Percentiles rank a stretch among this genome's conserved stretches.
Evolutionary conservation across 2,329 filamentous ascomycete species (phyloP).

Genomic region (Penicillium sp.): DNA sequence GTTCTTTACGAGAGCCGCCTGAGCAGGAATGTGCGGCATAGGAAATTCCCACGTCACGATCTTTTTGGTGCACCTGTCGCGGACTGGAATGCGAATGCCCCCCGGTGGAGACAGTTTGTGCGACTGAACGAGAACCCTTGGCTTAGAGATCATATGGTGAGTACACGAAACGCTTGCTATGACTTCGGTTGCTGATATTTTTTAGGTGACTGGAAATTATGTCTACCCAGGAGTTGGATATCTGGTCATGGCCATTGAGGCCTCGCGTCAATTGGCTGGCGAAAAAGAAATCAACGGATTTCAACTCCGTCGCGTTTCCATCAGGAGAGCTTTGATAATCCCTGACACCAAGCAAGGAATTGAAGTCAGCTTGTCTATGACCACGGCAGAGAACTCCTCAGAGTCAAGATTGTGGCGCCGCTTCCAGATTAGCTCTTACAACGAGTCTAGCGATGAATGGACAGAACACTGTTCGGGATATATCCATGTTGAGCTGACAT

Average conservation of each 20-base stretch:
- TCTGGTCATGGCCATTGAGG: constrained; percentile 30
- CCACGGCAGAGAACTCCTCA: constrained; percentile 20
- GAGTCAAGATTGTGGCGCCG: constrained; percentile 23
- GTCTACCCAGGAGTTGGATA: constrained; percentile 30
- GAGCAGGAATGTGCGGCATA: constrained; percentile 23
- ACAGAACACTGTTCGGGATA: constrained; percentile 35
- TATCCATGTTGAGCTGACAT: constrained; percentile 22
- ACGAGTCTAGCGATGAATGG: constrained; percentile 28
- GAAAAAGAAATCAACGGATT: constrained; percentile 13
- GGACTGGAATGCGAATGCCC: constrained; percentile 27
- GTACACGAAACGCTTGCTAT: neutral
- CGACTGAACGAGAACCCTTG: constrained; percentile 30
- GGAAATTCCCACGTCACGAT: constrained; percentile 28
- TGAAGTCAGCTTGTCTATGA: constrained; percentile 28
- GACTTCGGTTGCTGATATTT: neutral
- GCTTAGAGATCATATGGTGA: constrained; percentile 29
- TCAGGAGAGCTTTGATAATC: constrained; percentile 28
- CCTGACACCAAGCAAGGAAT: constrained; percentile 31
- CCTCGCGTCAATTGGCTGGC: constrained; percentile 22
- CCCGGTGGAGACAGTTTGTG: constrained; percentile 30
- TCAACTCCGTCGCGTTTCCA: constrained; percentile 22
- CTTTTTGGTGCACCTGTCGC: constrained; percentile 29
- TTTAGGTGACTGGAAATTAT: constrained; percentile 17
- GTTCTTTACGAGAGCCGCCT: constrained; percentile 27
- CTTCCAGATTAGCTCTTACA: constrained; percentile 33